Base-by-base conservation (phyloP, 495 filamentous ascomycete species). In the Hyaloscypha finlandica region DNA sequence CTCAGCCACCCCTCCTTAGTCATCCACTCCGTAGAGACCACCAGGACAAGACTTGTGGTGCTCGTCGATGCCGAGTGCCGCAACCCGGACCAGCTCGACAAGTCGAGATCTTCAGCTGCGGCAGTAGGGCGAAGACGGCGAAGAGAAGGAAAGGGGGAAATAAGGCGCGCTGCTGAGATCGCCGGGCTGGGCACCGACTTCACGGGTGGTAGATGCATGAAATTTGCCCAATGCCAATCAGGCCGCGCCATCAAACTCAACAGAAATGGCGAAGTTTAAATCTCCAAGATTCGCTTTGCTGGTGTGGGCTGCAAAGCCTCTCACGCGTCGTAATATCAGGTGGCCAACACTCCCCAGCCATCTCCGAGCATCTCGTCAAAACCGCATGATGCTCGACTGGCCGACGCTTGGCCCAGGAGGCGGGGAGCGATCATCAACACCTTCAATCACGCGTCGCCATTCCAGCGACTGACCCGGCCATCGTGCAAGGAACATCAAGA, bases 281-380 rank as follows among this genome's bases (percentile, higher is more conserved):
- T 57, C 2, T 57, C 11, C 25, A 16, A 29, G 11, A n/a, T 30
- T 57, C 9, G 16, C 54, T 33, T 51, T 61, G 35, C 35, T 12
- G 35, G 12, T 25, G 32, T 63, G 42, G 61, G 53, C 20, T 56
- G 59, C 59, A 63, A 64, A 59, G 66, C 66, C 66, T 68, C 61
- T 8, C 39, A 55, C 4, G 20, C 59, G 48, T 14, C 42, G 53
- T 55, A 61, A 59, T 54, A 63, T 63, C 66, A 68, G 66, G 66
- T 68, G 66, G 66, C 66, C 31, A 68, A 48, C 6, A 25, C 25
- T 63, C 35, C 9, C 66, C 60, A 63, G 57, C 61, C 67, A 59
- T 60, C 56, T 16, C 51, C 20, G 53, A 48, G 25, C 25, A 25
- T 37, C 35, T 37, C 35, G 35, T 3, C 35, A 25, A 48, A 48